These are phyloP conservation scores for Vigna unguiculata DNA, from an alignment of 306 rosid species.

Conservation along the genomic window DNA sequence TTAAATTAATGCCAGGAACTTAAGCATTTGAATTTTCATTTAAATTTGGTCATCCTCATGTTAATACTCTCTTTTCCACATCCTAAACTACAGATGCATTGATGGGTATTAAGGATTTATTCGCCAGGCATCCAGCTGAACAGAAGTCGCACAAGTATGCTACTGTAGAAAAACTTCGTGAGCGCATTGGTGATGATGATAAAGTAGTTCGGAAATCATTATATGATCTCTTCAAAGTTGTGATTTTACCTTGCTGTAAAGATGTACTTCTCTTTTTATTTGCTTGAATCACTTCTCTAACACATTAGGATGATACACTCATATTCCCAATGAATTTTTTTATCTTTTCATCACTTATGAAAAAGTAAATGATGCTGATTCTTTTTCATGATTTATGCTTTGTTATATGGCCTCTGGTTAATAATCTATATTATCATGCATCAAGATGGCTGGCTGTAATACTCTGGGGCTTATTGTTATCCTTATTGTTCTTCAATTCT, in stretches of 20 bases:
- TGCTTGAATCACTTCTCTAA: conserved; percentile 8
- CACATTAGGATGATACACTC: conserved; percentile 1
- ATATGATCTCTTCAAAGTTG: conserved; percentile 71
- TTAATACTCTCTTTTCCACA: conserved; percentile 27
- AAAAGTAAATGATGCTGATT: not conserved
- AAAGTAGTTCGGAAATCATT: conserved; percentile 74
- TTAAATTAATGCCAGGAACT: not conserved
- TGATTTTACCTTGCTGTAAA: conserved; percentile 76
- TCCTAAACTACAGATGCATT: conserved; percentile 66
- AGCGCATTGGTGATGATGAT: conserved; percentile 83
- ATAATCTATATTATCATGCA: not conserved
- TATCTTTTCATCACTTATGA: not conserved
- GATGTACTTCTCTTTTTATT: conserved; percentile 59
- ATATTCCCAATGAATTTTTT: not conserved
- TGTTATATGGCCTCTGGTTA: conserved; percentile 23
- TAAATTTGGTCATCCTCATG: conserved; percentile 24
- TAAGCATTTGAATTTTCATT: conserved; percentile 21
- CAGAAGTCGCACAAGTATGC: conserved; percentile 71
- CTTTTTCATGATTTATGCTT: conserved; percentile 31
- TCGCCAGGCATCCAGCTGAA: conserved; percentile 71
- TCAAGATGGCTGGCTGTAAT: conserved; percentile 39
- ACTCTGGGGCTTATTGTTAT: conserved; percentile 30
- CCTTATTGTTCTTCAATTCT: conserved; percentile 9
- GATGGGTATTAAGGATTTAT: conserved; percentile 81
- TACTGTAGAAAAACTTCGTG: conserved; percentile 75